A percentile compares a stretch with the other conserved stretches of the same genome.
These are phyloP conservation scores for Tagetes patula DNA, from an alignment of 129 eudicot species.

Conservation along the genomic window DNA sequence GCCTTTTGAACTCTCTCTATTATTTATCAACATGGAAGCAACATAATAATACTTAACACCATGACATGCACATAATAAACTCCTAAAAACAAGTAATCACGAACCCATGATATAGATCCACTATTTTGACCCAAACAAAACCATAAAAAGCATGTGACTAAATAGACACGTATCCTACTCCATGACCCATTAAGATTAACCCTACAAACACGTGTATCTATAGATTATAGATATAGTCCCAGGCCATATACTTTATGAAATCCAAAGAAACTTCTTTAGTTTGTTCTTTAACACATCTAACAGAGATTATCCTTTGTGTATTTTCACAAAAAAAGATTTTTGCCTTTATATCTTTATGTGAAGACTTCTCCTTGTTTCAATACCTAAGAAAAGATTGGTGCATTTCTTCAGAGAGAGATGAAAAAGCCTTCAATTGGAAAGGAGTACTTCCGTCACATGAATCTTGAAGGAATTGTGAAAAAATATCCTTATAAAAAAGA, in stretches of 20 bases:
- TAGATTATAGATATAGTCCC: too few relatives aligned
- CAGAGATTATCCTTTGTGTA: neutral
- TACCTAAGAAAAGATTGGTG: neutral
- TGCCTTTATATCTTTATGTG: neutral
- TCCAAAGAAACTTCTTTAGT: neutral
- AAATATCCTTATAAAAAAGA: constrained; percentile 84
- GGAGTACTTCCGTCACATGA: constrained; percentile 81
- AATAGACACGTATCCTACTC: too few relatives aligned
- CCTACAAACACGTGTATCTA: neutral
- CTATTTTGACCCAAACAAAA: too few relatives aligned
- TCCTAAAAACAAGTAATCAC: too few relatives aligned
- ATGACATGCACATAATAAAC: too few relatives aligned
- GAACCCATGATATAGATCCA: too few relatives aligned
- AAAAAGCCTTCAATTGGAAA: constrained; percentile 88
- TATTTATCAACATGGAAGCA: too few relatives aligned
- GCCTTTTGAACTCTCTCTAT: too few relatives aligned
- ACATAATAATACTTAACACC: too few relatives aligned
- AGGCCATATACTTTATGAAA: neutral
- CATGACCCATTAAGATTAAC: too few relatives aligned
- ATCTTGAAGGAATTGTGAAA: constrained; percentile 77
- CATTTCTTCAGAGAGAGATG: constrained; percentile 58
- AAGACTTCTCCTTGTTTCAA: neutral
- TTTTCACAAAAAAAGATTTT: neutral
- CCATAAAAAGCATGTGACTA: too few relatives aligned
- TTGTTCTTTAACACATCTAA: neutral